These are phyloP conservation scores for Ophiosphaerella narmari DNA, from an alignment of 2,329 filamentous ascomycete genomes.

Conservation along the genomic window DNA sequence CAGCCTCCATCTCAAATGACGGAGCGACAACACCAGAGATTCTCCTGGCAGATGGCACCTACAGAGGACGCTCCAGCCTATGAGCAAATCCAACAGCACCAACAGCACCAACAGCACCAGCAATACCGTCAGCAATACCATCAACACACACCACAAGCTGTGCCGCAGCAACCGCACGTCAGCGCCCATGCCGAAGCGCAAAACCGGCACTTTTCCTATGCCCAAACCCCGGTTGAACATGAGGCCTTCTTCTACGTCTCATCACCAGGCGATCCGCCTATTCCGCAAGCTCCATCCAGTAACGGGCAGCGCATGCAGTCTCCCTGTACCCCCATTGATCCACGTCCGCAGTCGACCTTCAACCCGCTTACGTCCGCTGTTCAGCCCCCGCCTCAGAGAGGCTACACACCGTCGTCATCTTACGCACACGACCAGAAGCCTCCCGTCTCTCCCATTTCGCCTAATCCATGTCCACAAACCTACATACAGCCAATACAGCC, in stretches of 20 bases:
- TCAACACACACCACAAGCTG: conserved; percentile 9
- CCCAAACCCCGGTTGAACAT: conserved; percentile 43
- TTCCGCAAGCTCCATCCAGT: conserved; percentile 24
- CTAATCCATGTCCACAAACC: conserved; percentile 18
- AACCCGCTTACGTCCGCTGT: conserved; percentile 25
- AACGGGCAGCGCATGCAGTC: conserved; percentile 23
- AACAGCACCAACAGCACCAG: conserved; percentile 15
- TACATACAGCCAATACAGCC: conserved; percentile 12
- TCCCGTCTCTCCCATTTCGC: conserved; percentile 32
- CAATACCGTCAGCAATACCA: not conserved
- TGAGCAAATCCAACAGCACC: conserved; percentile 17
- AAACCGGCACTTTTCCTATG: conserved; percentile 42
- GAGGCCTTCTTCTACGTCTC: conserved; percentile 32
- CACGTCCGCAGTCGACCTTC: conserved; percentile 33
- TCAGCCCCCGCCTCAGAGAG: conserved; percentile 27
- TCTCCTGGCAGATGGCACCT: conserved; percentile 41
- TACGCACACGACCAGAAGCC: conserved; percentile 31
- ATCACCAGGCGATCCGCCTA: conserved; percentile 30
- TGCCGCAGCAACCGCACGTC: conserved; percentile 15
- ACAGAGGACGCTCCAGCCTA: conserved; percentile 23
- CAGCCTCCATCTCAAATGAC: conserved; percentile 16
- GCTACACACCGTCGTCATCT: conserved; percentile 22
- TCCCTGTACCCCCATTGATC: conserved; percentile 30
- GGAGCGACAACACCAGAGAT: conserved; percentile 30
- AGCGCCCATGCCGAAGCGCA: conserved; percentile 21